Evolutionary conservation across 2,329 filamentous ascomycete genomes (phyloP), one percentile per base, ranked within the genome.

Genomic region (Xylaria sp.): DNA sequence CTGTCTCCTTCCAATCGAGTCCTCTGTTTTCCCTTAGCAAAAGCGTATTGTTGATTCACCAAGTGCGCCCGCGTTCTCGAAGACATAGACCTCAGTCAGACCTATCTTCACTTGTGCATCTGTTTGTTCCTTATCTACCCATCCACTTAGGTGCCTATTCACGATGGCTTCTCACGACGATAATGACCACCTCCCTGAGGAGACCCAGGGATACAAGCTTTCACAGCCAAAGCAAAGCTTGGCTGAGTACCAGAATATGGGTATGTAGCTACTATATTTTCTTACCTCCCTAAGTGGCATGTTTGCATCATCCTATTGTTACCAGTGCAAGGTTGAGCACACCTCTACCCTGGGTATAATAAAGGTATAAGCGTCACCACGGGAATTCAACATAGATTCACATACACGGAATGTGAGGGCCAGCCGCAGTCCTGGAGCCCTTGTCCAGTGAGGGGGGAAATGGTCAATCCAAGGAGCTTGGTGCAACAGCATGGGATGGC

Each of bases 121-220:
- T 30, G 12, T 56, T 36, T 57, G 57, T 65, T 61, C 32, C 63
- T 30, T 45, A n/a, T 21, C 57, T 36, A 27, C 32, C 21, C 24
- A 27, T 27, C 24, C 7, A 51, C 47, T 51, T 34, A 11, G 32
- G 42, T 54, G 32, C 67, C 48, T 70, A 63, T 68, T 74, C 81
- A 85, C 76, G 76, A 93, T 93, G 91, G 85, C 90, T 74, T 87
- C 89, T 76, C 84, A 88, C 78, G 85, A 90, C 73, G 88, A 93
- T 12, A 93, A 97, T 70, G 95, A 98, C 78, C 89, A 95, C 74
- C 86, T 92, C 81, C 91, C 93, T 72, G 92, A 96, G 85, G 88
- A 91, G 84, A 98, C 94, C 74, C 91, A 94, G 84, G 95, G 95
- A 80, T 98, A 98, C 91, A 98, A 97, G 89, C 92, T 98, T 79